Evolutionary conservation across 2,329 filamentous ascomycete genomes (phyloP), one percentile per base, ranked within the genome.

Genomic region (Diaporthe ilicicola): DNA sequence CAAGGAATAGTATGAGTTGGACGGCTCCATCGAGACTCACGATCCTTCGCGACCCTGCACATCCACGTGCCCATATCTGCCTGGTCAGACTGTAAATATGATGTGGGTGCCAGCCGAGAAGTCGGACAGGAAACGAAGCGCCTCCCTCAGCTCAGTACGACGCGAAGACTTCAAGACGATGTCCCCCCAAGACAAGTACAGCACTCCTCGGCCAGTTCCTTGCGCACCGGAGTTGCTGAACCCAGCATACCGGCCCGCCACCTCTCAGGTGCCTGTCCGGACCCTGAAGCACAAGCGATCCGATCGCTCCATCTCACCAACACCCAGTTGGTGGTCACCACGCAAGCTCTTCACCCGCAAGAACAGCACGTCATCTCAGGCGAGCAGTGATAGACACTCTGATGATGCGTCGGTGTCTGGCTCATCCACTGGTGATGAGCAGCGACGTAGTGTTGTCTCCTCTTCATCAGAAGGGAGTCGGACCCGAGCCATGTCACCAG

Each of bases 1-100:
- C 74, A 66, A 71, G 46, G 32, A 50, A 67, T 79, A 97, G 93
- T 98, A 97, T 82, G 90, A 95, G 79, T 81, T 98, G 51, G 91
- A 98, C 80, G 91, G 92, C 75, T 90, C 92, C 59, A 85, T 90
- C 42, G 95, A 98, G 81, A 90, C 89, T 65, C 90, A 94, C 79
- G 94, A 97, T 79, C 85, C 91, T 34, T 83, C 89, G 2, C 86
- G 92, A 76, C 92, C 93, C 22, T 91, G 88, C 13, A 97, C 95
- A 1, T 94, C 90, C 2, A 83, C 88, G 53, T 98, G 95, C 78
- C 94, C 95, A 44, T 90, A 95, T 74, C 87, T 98, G 32, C 95
- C 95, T 4, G 95, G 95, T 17, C 95, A 98, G 81, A 88, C 88
- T 2, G 89, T 98, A 78, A 98, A 98, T 82, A 89, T 94, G 17